These are phyloP conservation scores for Chloris gayana DNA, from an alignment of 176 grass and related monocot species.

Conservation along the genomic window DNA sequence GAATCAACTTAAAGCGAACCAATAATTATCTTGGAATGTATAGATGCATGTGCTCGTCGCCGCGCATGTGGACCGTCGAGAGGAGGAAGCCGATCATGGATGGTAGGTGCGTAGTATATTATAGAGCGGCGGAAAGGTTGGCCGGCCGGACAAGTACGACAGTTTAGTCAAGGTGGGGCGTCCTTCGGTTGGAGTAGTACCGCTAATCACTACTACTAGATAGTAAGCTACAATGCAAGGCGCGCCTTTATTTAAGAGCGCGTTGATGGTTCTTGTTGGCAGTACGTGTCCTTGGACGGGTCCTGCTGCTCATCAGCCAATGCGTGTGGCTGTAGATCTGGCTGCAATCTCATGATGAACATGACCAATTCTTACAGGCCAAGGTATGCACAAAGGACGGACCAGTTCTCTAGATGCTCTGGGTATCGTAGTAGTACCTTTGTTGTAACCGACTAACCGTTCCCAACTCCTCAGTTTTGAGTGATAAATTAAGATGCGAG, in stretches of 20 bases:
- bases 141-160: background rate
- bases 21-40: too few relatives aligned
- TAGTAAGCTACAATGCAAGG: too few relatives aligned
- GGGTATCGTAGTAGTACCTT: too few relatives aligned
- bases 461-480: background rate
- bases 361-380: background rate
- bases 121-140: background rate
- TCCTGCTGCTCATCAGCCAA: background rate
- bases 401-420: background rate
- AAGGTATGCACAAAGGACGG: background rate
- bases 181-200: background rate
- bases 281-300: background rate
- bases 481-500: background rate
- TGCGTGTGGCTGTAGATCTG: too few relatives aligned
- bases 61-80: background rate
- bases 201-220: too few relatives aligned
- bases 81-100: background rate
- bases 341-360: background rate
- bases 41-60: too few relatives aligned
- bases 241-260: too few relatives aligned
- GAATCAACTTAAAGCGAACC: too few relatives aligned
- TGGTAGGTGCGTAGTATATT: background rate
- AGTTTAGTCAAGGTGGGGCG: background rate
- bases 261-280: background rate
- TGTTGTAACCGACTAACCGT: background rate